Evolutionary conservation across 768 basidiomycete genomes (phyloP), one percentile per base, ranked within the genome.

Genomic region (Kwoniella dejecticola): DNA sequence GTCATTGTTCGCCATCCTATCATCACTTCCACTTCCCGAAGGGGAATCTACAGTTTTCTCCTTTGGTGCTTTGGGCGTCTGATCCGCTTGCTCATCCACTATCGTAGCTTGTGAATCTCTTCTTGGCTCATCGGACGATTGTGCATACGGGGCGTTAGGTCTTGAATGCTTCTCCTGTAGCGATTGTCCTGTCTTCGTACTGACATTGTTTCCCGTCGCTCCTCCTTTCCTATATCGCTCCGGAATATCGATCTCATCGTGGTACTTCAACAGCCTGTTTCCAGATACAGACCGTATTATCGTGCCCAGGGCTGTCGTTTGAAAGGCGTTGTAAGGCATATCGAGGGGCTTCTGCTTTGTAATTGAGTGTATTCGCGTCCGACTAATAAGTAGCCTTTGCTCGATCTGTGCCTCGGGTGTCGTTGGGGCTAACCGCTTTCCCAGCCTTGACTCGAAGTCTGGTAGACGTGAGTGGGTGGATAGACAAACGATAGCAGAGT

Each of bases 291-390:
- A 13, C 0, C 60, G 52, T 23, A 62, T 54, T 4, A 40, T 21
- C 15, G 53, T 48, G 8, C 60, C 60, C n/a, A 62, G 13, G 19
- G 50, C 23, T 1, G 60, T 62, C 13, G 52, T 62, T 27, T 62
- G 60, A 36, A 62, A 62, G 0, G 60, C 52, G 23, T 62, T 54
- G 53, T 48, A 62, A 23, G 45, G 60, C 57, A 59, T 45, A n/a
- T n/a, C n/a, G n/a, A n/a, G n/a, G n/a, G n/a, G n/a, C n/a, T n/a
- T n/a, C n/a, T n/a, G n/a, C n/a, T n/a, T n/a, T n/a, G n/a, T n/a
- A n/a, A n/a, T n/a, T n/a, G n/a, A n/a, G n/a, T n/a, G n/a, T n/a
- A n/a, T n/a, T n/a, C n/a, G n/a, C n/a, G n/a, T n/a, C n/a, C n/a
- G n/a, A n/a, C n/a, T n/a, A n/a, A n/a, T n/a, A n/a, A n/a, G n/a